These are phyloP conservation scores for Huntiella bhutanensis DNA, from an alignment of 2,329 filamentous ascomycete species.

Conservation along the genomic window DNA sequence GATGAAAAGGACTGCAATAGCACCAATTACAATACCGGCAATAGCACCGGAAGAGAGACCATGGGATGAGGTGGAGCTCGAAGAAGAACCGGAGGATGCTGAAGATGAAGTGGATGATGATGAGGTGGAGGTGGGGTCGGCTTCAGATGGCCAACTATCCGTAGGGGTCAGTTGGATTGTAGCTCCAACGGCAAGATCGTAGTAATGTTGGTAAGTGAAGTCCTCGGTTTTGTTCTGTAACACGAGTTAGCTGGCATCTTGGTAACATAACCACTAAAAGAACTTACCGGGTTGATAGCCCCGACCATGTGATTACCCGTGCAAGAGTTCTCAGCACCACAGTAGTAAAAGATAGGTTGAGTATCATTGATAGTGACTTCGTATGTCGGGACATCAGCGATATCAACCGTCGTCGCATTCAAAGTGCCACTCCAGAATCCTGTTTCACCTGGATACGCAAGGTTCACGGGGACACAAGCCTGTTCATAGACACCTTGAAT, in stretches of 20 bases:
- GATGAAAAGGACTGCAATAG: slow-evolving; percentile 24
- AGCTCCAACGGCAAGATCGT: slow-evolving; percentile 26
- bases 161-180: slow-evolving; percentile 36
- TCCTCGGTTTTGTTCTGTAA: slow-evolving; percentile 2
- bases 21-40: slow-evolving; percentile 38
- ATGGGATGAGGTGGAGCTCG: slow-evolving; percentile 10
- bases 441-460: slow-evolving; percentile 26
- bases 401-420: slow-evolving; percentile 18
- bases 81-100: slow-evolving; percentile 10
- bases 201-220: slow-evolving; percentile 28
- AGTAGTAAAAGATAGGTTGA: slow-evolving; percentile 48
- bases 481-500: slow-evolving; percentile 36
- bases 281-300: slow-evolving; percentile 47
- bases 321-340: slow-evolving; percentile 48
- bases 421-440: slow-evolving; percentile 36
- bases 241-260: slow-evolving; percentile 8
- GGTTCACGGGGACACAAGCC: slow-evolving; percentile 46
- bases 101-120: slow-evolving; percentile 12
- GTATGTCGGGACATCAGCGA: slow-evolving; percentile 22
- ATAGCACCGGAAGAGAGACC: slow-evolving; percentile 28
- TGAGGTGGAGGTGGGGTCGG: slow-evolving; percentile 11
- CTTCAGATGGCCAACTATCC: slow-evolving; percentile 33
- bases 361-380: slow-evolving; percentile 36
- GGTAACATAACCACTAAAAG: not conserved
- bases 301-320: slow-evolving; percentile 51